phyloP scores from a whole-genome alignment of 257 asterid species.

The Voacanga thouarsii region DNA sequence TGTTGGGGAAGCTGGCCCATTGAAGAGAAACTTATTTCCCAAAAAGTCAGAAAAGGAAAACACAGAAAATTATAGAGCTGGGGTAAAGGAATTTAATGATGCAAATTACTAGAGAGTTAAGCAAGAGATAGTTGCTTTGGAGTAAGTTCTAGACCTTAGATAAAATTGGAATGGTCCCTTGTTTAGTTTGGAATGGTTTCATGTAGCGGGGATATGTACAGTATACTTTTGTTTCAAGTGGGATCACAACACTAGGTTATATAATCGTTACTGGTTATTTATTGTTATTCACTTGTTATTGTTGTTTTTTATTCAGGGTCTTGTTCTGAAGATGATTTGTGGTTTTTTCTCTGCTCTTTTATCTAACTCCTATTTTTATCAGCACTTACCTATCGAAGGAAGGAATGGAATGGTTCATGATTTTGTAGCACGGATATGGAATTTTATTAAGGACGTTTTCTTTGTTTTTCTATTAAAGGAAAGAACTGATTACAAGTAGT shows the following conservation, averaged over 20 bases:
- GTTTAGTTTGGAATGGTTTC: constrained; percentile 1
- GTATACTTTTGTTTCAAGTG: constrained; percentile 33
- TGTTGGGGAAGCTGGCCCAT: constrained; percentile 85
- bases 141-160: constrained; percentile 25
- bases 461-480: not conserved
- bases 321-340: not conserved
- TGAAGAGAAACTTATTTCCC: constrained; percentile 49
- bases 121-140: constrained; percentile 71
- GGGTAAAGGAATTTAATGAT: constrained; percentile 70
- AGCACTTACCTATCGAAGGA: not conserved
- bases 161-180: constrained; percentile 1
- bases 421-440: constrained; percentile 14
- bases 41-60: constrained; percentile 51
- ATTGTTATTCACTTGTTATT: constrained; percentile 16
- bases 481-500: not conserved
- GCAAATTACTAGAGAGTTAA: constrained; percentile 96
- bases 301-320: constrained; percentile 21
- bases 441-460: not conserved
- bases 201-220: constrained; percentile 10
- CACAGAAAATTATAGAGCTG: constrained; percentile 49
- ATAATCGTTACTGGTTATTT: constrained; percentile 29
- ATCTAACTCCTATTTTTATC: not conserved
- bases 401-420: not conserved
- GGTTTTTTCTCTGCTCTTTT: not conserved
- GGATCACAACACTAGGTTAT: constrained; percentile 26